Base-by-base conservation (phyloP, 2,329 filamentous ascomycete species). In the Phialophora verrucosa region DNA sequence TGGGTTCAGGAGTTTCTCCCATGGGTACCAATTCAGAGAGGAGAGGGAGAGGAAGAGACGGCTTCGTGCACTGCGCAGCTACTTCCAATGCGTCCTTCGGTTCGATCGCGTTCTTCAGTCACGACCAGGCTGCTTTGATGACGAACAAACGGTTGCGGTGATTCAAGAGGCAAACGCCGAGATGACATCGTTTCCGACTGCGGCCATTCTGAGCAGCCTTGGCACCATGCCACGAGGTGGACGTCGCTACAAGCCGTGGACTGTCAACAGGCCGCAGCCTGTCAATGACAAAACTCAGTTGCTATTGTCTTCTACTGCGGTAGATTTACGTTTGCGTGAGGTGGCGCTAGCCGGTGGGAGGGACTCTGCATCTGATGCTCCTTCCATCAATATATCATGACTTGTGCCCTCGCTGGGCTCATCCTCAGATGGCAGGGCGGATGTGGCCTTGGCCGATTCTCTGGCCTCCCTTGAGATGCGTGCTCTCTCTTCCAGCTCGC, bases 401-500 rank as follows among this genome's bases (percentile, higher is more conserved):
- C 27, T 5, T 8, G 27, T 27, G 17, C 14, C 27, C 29, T 32
- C 38, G 31, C 49, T 23, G 20, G 42, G n/a, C 2, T 17, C 17
- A 25, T 25, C n/a, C 7, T 51, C 23, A 14, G 8, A 10, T 14
- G n/a, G 17, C 31, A 14, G 17, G 17, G 4, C 8, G 14, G 27
- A 35, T 10, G 20, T 47, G 6, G 17, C 27, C 25, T 54, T 25
- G 11, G 23, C 20, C 32, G 17, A 35, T 29, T 61, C 59, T 54
- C 62, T 54, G 25, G 62, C 66, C 23, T 66, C 60, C 47, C 50
- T 50, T 49, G 62, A 60, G 31, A 63, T 17, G 10, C 62, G 56
- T 31, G 27, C 50, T 38, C 64, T 55, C 42, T 70, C 64, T 51
- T 71, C 65, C 23, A 67, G 59, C 32, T 67, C 64, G 50, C 66